phyloP scores from a whole-genome alignment of 2,329 filamentous ascomycete species.

The Domatiomyces catenatus region DNA sequence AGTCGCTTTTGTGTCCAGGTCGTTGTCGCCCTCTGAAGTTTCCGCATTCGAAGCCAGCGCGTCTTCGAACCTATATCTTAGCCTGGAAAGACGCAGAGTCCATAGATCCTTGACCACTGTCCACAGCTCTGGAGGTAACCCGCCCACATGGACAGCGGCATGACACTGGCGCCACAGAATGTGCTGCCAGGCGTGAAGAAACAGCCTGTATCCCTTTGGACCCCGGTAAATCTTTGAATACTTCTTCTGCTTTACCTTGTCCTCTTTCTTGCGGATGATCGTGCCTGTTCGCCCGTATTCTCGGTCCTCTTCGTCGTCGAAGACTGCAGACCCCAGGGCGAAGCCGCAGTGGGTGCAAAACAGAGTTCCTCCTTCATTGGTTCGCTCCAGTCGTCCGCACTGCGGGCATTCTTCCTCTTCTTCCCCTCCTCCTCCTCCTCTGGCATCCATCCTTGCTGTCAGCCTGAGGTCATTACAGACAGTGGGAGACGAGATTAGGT shows the following conservation, averaged over 20 bases:
- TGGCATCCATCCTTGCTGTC: not conserved
- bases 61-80: conserved; percentile 24
- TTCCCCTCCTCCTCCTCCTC: too few relatives aligned
- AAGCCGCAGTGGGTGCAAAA: not conserved
- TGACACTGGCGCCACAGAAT: conserved; percentile 67
- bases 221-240: conserved; percentile 43
- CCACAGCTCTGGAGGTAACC: conserved; percentile 59
- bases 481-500: too few relatives aligned
- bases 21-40: conserved; percentile 15
- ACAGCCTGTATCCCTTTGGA: conserved; percentile 57
- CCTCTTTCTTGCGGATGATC: conserved; percentile 41
- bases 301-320: not conserved
- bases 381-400: not conserved
- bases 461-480: not conserved
- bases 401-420: not conserved
- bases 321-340: not conserved
- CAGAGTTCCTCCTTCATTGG: not conserved
- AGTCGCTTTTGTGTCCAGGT: conserved; percentile 16
- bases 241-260: conserved; percentile 37
- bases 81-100: conserved; percentile 53
- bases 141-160: conserved; percentile 53
- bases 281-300: conserved; percentile 32
- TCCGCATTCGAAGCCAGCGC: not conserved
- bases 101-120: conserved; percentile 67
- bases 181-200: conserved; percentile 69